phyloP scores from a whole-genome alignment of 495 filamentous ascomycete genomes.

The Hypoxylon fragiforme region DNA sequence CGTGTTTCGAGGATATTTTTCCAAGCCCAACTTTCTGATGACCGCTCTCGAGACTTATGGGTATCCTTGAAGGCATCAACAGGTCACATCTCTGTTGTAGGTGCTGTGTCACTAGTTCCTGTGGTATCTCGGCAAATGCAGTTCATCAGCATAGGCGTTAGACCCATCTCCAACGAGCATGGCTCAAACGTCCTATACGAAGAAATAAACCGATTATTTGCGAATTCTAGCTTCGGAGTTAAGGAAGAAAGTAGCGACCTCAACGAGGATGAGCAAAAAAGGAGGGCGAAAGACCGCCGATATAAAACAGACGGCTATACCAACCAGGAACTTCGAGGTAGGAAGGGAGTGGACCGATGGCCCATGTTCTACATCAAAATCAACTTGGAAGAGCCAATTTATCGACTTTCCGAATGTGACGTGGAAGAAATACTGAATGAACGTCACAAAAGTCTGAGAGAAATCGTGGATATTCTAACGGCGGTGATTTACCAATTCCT shows the following conservation, averaged over 20 bases:
- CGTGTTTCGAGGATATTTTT: constrained; percentile 59
- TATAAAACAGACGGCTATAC: constrained; percentile 57
- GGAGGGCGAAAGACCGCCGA: constrained; percentile 43
- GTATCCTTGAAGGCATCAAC: constrained; percentile 67
- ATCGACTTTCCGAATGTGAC: constrained; percentile 19
- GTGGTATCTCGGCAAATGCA: constrained; percentile 72
- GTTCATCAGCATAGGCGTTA: constrained; percentile 75
- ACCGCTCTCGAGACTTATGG: constrained; percentile 59
- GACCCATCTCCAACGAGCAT: constrained; percentile 56
- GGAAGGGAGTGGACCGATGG: constrained; percentile 77
- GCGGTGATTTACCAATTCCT: constrained; percentile 70
- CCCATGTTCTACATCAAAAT: constrained; percentile 90
- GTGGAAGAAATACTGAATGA: constrained; percentile 44
- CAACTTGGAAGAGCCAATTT: constrained; percentile 37
- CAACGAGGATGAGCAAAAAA: constrained; percentile 40
- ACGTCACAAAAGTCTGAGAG: constrained; percentile 39
- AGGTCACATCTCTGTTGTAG: constrained; percentile 60
- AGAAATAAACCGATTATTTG: constrained; percentile 78
- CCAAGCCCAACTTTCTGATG: constrained; percentile 65
- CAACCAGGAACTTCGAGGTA: constrained; percentile 57
- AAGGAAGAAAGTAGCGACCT: constrained; percentile 50
- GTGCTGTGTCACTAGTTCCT: constrained; percentile 70
- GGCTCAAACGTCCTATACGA: constrained; percentile 71
- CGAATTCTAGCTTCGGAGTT: constrained; percentile 75
- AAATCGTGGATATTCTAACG: constrained; percentile 62